Evolutionary conservation across 2,329 filamentous ascomycete species (phyloP), one percentile per base, ranked within the genome.

Genomic region (Colletotrichum zoysiae): DNA sequence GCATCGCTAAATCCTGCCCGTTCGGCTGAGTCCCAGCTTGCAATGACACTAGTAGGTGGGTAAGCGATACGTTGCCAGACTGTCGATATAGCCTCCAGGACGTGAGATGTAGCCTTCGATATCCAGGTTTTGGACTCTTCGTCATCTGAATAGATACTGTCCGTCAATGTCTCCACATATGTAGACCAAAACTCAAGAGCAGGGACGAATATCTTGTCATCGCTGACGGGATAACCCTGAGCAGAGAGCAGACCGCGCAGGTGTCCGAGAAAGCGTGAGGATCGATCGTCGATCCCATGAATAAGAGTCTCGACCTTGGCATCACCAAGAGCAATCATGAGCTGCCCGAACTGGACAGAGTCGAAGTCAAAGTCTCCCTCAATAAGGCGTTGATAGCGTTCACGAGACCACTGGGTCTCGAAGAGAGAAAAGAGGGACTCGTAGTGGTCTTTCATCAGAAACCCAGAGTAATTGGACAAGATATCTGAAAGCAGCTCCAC

Each of bases 171-270:
- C 80, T 95, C 93, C 7, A 93, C 89, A 78, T 91, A 94, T 1
- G 89, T 91, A 23, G 89, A 91, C 93, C 94, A 96, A 78, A 96
- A 95, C 76, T 96, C 93, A 18, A 95, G 86, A 1, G 91, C 89
- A 1, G 90, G 88, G 0, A 93, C 88, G 67, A 94, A 95, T 14
- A 95, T 89, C 74, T 89, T 90, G 76, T 96, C 92, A 67, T 95
- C 93, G 5, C 88, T 88, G 1, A 91, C 90, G 1, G 92, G 89
- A 75, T 89, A 87, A 1, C 93, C 93, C 16, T 89, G 84, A 16
- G 90, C 88, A 26, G 86, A 86, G 33, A 95, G 84, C 6, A 96
- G 85, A 5, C 90, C 89, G 71, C 88, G 89, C n/a, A 93, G 83
- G 44, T 85, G 87, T 3, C 83, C 82, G 18, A 93, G 80, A 61